These are phyloP conservation scores for Globisporangium spinosum DNA, from an alignment of 352 stramenopile genomes.

Conservation along the genomic window DNA sequence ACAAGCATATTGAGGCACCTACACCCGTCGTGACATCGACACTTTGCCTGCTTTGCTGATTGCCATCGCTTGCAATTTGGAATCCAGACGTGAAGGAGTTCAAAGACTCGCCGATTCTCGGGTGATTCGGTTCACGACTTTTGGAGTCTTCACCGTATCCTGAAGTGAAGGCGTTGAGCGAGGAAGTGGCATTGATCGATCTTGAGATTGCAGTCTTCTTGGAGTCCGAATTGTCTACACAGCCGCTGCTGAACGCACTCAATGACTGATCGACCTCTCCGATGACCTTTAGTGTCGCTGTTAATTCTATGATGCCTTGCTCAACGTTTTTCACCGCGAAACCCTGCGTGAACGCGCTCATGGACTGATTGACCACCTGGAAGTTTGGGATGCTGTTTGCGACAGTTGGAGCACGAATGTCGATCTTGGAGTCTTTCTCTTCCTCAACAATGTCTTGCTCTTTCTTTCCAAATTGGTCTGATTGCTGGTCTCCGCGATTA, in stretches of 20 bases:
- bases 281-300: background rate
- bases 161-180: slow-evolving; percentile 23
- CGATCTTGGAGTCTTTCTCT: slow-evolving; percentile 1
- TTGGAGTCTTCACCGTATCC: slow-evolving; percentile 19
- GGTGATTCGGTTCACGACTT: background rate
- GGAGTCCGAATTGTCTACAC: background rate
- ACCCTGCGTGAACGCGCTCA: slow-evolving; percentile 44
- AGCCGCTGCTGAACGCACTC: slow-evolving; percentile 36
- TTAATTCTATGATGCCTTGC: background rate
- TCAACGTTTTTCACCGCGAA: slow-evolving; percentile 18
- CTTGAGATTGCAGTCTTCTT: background rate
- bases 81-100: slow-evolving; percentile 41
- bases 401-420: background rate
- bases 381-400: slow-evolving; percentile 2
- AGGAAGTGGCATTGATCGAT: slow-evolving; percentile 4
- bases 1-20: slow-evolving; percentile 35
- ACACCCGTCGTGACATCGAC: slow-evolving; percentile 22
- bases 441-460: background rate
- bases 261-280: slow-evolving; percentile 29
- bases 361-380: slow-evolving; percentile 27
- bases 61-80: background rate
- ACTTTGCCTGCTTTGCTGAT: background rate
- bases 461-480: background rate
- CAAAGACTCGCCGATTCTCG: slow-evolving; percentile 29
- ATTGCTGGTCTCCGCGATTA: background rate